phyloP scores from a whole-genome alignment of 2,329 filamentous ascomycete species.

The Biscogniauxia sp. region DNA sequence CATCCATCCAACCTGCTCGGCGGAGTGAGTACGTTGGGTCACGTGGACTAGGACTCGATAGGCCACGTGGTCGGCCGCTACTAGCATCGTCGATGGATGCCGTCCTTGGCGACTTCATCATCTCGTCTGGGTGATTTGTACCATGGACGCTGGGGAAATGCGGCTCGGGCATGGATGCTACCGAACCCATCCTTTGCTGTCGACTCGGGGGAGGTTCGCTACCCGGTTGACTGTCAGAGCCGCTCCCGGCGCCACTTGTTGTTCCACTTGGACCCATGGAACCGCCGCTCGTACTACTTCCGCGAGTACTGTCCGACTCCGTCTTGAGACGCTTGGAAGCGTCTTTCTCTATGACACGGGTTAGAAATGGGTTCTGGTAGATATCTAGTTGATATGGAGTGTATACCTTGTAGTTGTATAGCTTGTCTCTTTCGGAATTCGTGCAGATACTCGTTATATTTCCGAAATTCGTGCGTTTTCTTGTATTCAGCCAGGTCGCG shows the following conservation, averaged over 20 bases:
- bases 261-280: slow-evolving; percentile 40
- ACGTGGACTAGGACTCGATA: slow-evolving; percentile 30
- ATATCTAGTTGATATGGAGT: slow-evolving; percentile 4
- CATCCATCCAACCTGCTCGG: slow-evolving; percentile 22
- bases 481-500: slow-evolving; percentile 73
- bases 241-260: slow-evolving; percentile 42
- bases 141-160: slow-evolving; percentile 38
- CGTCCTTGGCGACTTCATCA: slow-evolving; percentile 42
- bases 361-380: slow-evolving; percentile 13
- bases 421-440: slow-evolving; percentile 76
- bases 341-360: slow-evolving; percentile 42
- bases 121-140: slow-evolving; percentile 41
- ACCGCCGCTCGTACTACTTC: slow-evolving; percentile 41
- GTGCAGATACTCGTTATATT: slow-evolving; percentile 69
- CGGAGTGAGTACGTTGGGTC: slow-evolving; percentile 21
- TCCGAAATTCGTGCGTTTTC: slow-evolving; percentile 66
- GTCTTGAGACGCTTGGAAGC: slow-evolving; percentile 48
- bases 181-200: slow-evolving; percentile 48
- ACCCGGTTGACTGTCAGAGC: slow-evolving; percentile 46
- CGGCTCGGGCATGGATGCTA: slow-evolving; percentile 45
- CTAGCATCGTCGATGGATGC: slow-evolving; percentile 35
- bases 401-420: slow-evolving; percentile 53
- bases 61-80: slow-evolving; percentile 20
- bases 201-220: slow-evolving; percentile 48
- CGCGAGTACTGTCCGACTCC: slow-evolving; percentile 37